Conservation (phyloP, 108 stramenopile genomes). For the Fragilaria crotonensis region DNA sequence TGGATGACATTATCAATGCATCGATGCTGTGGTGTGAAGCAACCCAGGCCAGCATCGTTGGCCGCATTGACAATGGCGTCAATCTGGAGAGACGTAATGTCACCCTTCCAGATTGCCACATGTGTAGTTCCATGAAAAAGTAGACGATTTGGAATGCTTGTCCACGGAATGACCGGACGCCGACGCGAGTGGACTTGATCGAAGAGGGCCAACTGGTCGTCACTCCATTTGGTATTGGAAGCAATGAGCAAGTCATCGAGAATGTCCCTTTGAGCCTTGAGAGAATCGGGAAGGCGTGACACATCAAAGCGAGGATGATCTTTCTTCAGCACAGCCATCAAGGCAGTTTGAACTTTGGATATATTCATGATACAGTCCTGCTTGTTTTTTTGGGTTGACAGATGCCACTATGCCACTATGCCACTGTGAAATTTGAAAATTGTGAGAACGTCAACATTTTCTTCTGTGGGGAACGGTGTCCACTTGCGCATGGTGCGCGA, state of each 20-base stretch:
- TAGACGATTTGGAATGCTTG: neutral
- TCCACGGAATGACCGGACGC: neutral
- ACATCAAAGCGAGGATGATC: too few species aligned
- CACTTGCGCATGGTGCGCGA: too few species aligned
- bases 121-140: neutral
- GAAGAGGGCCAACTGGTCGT: neutral
- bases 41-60: constrained; percentile 14
- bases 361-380: too few species aligned
- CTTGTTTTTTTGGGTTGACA: too few species aligned
- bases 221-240: neutral
- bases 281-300: neutral
- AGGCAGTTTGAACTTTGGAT: too few species aligned
- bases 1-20: constrained; percentile 18
- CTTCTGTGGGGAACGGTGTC: too few species aligned
- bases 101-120: constrained; percentile 9
- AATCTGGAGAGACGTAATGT: constrained; percentile 8
- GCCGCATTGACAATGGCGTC: constrained; percentile 18
- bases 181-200: neutral
- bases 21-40: constrained; percentile 8
- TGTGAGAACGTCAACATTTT: too few species aligned
- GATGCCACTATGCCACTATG: too few species aligned
- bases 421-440: too few species aligned
- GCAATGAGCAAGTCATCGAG: neutral
- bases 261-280: neutral
- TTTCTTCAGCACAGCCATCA: too few species aligned